These are phyloP conservation scores for peach (Prunus persica) DNA, from an alignment of 306 rosid species.

Conservation along the genomic window DNA sequence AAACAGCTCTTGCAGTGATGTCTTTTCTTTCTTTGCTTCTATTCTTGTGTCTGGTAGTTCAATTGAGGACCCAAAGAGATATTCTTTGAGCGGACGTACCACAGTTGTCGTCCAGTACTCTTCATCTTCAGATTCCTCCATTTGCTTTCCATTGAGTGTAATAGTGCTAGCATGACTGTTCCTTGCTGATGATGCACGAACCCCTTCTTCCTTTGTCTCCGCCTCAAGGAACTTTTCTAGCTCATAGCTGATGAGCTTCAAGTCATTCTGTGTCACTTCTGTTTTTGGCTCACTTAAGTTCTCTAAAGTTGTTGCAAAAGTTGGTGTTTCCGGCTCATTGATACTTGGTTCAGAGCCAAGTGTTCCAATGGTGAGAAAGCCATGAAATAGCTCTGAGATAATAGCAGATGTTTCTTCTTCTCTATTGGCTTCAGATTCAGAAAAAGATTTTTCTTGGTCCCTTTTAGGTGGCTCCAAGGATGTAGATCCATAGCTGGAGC, in stretches of 20 bases:
- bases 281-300: slow-evolving; percentile 36
- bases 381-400: slow-evolving; percentile 67
- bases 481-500: slow-evolving; percentile 34
- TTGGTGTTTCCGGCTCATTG: slow-evolving; percentile 75
- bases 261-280: slow-evolving; percentile 64
- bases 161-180: slow-evolving; percentile 62
- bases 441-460: slow-evolving; percentile 35
- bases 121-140: slow-evolving; percentile 53
- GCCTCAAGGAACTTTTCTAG: slow-evolving; percentile 77
- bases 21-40: slow-evolving; percentile 57
- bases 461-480: slow-evolving; percentile 35
- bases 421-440: slow-evolving; percentile 34
- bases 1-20: slow-evolving; percentile 63
- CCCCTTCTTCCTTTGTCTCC: slow-evolving; percentile 55
- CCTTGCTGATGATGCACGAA: slow-evolving; percentile 63
- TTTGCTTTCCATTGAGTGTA: slow-evolving; percentile 58
- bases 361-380: slow-evolving; percentile 93
- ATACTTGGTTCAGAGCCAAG: slow-evolving; percentile 56
- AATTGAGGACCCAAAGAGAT: slow-evolving; percentile 69
- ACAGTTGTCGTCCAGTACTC: slow-evolving; percentile 40
- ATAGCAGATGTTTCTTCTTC: slow-evolving; percentile 43
- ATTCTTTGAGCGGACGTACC: slow-evolving; percentile 88
- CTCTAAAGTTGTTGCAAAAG: slow-evolving; percentile 63
- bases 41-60: slow-evolving; percentile 49
- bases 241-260: slow-evolving; percentile 65